Percentiles rank a stretch among this genome's conserved stretches.
These are phyloP conservation scores for Trametes maxima DNA, from an alignment of 768 basidiomycete genomes.

Conservation along the genomic window DNA sequence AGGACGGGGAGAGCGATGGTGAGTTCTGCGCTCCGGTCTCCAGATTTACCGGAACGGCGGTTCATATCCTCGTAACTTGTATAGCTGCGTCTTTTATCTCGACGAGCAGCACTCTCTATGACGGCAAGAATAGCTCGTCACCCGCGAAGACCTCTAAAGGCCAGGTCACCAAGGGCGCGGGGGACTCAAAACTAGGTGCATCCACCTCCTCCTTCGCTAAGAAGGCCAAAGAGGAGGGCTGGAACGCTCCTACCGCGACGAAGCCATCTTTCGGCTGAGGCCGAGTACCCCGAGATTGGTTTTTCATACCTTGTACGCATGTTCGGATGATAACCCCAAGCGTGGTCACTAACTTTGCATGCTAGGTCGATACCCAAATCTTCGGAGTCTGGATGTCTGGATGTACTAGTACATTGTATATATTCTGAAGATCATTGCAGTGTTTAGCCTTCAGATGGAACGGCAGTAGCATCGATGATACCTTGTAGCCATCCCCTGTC, in stretches of 20 bases:
- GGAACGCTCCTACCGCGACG: conserved; percentile 8
- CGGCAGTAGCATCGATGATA: too few relatives aligned
- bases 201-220: conserved; percentile 14
- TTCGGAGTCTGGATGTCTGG: too few relatives aligned
- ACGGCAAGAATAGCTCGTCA: background rate
- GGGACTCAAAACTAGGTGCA: background rate
- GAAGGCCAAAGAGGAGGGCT: conserved; percentile 4
- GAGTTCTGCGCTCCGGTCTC: background rate
- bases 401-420: too few relatives aligned
- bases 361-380: too few relatives aligned
- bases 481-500: too few relatives aligned
- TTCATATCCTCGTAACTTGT: background rate
- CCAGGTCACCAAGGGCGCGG: background rate
- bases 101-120: conserved; percentile 4
- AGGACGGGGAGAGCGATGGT: background rate
- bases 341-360: too few relatives aligned
- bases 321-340: too few relatives aligned
- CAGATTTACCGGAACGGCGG: too few relatives aligned
- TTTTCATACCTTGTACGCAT: background rate
- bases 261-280: conserved; percentile 3
- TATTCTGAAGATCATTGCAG: too few relatives aligned
- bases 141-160: background rate
- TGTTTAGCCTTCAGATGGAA: too few relatives aligned
- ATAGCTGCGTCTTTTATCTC: conserved; percentile 5
- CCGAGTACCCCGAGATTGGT: background rate